Conservation (phyloP, 257 asterid genomes). For the Solanum lycopersicoides region DNA sequence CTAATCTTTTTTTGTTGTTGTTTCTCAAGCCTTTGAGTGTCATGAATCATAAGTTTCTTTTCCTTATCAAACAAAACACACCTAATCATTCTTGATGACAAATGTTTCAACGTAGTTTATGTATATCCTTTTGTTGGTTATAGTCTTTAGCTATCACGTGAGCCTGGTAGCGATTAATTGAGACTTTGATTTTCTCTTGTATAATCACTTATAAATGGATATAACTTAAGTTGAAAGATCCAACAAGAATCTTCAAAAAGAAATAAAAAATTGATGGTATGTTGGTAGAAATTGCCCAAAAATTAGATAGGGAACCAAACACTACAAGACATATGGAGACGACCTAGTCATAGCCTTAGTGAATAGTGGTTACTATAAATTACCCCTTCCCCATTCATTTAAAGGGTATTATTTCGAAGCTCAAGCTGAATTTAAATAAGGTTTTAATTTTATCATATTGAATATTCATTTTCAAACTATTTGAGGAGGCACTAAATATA, state of each 20-base stretch:
- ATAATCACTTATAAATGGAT: too few species aligned
- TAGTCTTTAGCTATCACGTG: background rate
- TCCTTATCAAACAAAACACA: background rate
- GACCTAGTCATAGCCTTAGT: background rate
- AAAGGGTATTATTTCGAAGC: background rate
- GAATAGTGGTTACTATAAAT: background rate
- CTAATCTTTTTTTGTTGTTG: background rate
- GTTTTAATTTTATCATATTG: rapidly evolving
- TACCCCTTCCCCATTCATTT: background rate
- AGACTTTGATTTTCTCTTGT: background rate
- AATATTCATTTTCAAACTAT: background rate
- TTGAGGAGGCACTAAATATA: background rate
- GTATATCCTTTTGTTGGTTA: background rate
- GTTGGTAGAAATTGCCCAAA: background rate
- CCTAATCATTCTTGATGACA: background rate
- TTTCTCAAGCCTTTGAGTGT: background rate
- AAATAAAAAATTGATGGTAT: background rate
- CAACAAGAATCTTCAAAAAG: too few species aligned
- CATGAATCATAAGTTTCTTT: background rate
- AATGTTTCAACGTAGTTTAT: background rate
- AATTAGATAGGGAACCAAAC: background rate
- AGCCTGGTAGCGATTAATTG: background rate
- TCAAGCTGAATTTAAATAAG: background rate
- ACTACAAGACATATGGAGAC: background rate
- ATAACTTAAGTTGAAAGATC: background rate